A percentile compares a stretch with the other conserved stretches of the same genome.
phyloP scores from a whole-genome alignment of 2,329 filamentous ascomycete species.

The Aphanocladium album region DNA sequence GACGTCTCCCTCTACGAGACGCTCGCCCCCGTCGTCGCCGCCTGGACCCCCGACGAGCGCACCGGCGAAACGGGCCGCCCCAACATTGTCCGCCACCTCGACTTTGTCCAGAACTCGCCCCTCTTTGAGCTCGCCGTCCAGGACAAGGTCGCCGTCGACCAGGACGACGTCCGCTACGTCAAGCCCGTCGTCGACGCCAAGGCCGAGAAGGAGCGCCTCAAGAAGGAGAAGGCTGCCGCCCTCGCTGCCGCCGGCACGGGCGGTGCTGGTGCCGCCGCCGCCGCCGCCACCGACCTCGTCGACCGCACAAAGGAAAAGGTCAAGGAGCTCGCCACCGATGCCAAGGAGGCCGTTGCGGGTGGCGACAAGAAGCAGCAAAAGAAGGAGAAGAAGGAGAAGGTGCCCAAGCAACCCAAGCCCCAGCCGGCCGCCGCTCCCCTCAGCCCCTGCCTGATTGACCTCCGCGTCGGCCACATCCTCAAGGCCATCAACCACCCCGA shows the following conservation, averaged over 20 bases:
- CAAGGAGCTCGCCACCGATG: conserved; percentile 50
- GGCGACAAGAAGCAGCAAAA: conserved; percentile 59
- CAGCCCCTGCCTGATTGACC: conserved; percentile 82
- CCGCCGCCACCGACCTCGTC: conserved; percentile 43
- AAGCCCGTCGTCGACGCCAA: conserved; percentile 87
- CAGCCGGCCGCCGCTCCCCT: conserved; percentile 68
- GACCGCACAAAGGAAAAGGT: conserved; percentile 58
- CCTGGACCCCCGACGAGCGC: conserved; percentile 79
- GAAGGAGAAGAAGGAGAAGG: conserved; percentile 91
- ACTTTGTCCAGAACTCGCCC: conserved; percentile 89
- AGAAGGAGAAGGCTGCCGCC: conserved; percentile 84
- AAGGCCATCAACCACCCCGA: conserved; percentile 95
- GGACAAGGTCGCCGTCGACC: conserved; percentile 72
- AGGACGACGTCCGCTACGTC: conserved; percentile 75
- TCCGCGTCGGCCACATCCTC: conserved; percentile 94
- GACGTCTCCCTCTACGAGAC: conserved; percentile 79
- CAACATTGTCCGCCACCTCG: conserved; percentile 84
- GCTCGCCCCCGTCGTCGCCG: conserved; percentile 68
- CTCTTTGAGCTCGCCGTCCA: conserved; percentile 66
- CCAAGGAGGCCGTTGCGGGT: conserved; percentile 34
- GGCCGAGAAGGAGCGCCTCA: conserved; percentile 92
- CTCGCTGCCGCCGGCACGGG: conserved; percentile 45
- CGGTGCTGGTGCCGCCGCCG: conserved; percentile 42
- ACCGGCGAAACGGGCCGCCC: conserved; percentile 86
- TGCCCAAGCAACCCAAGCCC: conserved; percentile 67